These are phyloP conservation scores for Aspergillus ochraceoroseus DNA, from an alignment of 2,329 filamentous ascomycete genomes.

Conservation along the genomic window DNA sequence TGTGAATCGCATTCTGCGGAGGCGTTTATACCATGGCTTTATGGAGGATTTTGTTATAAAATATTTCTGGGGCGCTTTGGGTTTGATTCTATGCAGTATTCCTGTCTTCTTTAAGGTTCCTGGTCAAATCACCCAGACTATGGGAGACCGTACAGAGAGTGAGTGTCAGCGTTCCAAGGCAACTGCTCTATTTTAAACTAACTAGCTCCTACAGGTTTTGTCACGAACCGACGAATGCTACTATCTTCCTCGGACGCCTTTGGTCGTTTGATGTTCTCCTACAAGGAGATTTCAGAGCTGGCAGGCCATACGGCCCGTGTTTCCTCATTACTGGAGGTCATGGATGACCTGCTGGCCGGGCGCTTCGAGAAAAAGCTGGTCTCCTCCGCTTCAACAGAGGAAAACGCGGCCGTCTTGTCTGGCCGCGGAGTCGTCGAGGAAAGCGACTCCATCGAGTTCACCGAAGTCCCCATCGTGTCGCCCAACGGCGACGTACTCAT, in stretches of 20 bases:
- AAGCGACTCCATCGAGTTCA: conserved; percentile 77
- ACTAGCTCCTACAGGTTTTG: conserved; percentile 56
- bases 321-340: conserved; percentile 81
- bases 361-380: conserved; percentile 96
- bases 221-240: conserved; percentile 88
- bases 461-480: conserved; percentile 88
- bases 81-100: conserved; percentile 84
- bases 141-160: conserved; percentile 57
- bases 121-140: conserved; percentile 53
- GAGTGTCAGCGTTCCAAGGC: conserved; percentile 21
- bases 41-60: conserved; percentile 99
- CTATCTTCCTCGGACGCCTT: conserved; percentile 93
- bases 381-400: conserved; percentile 74
- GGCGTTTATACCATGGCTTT: conserved; percentile 93
- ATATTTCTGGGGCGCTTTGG: conserved; percentile 96
- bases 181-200: not conserved
- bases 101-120: conserved; percentile 95
- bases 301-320: conserved; percentile 94
- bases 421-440: conserved; percentile 78
- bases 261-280: conserved; percentile 93
- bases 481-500: conserved; percentile 94
- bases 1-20: conserved; percentile 87
- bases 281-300: conserved; percentile 93
- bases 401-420: conserved; percentile 75
- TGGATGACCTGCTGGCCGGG: conserved; percentile 85